These are phyloP conservation scores for Cokeromyces recurvatus DNA, from an alignment of 371 early-diverging fungal genomes.

Conservation along the genomic window DNA sequence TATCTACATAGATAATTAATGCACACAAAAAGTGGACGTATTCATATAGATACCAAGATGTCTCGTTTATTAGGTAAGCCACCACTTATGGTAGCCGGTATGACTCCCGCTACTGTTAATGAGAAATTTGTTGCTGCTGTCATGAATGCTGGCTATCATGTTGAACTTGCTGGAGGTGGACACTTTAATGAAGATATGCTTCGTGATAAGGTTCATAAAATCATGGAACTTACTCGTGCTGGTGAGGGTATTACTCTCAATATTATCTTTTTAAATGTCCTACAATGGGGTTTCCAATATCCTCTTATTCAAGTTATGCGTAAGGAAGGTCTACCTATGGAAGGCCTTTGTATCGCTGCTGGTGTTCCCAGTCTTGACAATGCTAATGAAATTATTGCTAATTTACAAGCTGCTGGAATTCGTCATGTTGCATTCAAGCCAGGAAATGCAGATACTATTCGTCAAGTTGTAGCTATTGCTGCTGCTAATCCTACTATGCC, in stretches of 20 bases:
- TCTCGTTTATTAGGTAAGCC: conserved; percentile 78
- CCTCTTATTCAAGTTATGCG: conserved; percentile 82
- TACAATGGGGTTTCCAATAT: conserved; percentile 92
- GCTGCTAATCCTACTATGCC: conserved; percentile 84
- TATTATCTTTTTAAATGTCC: conserved; percentile 84
- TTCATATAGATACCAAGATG: conserved; percentile 85
- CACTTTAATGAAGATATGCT: conserved; percentile 83
- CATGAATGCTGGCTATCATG: conserved; percentile 88
- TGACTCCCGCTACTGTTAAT: conserved; percentile 81
- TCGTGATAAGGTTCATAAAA: conserved; percentile 70
- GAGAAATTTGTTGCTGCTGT: conserved; percentile 76
- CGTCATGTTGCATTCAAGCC: conserved; percentile 90
- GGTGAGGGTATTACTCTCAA: conserved; percentile 87
- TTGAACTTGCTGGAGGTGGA: conserved; percentile 93
- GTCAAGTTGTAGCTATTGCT: conserved; percentile 75
- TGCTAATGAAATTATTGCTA: conserved; percentile 75
- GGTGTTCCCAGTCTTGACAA: conserved; percentile 89
- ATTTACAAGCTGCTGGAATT: conserved; percentile 72
- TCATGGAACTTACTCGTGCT: conserved; percentile 67
- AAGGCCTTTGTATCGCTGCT: conserved; percentile 82
- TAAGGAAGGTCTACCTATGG: conserved; percentile 85
- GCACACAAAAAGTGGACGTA: conserved; percentile 43
- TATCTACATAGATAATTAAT: neutral
- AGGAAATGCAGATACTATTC: conserved; percentile 77
- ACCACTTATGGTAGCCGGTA: conserved; percentile 83